Conservation (phyloP, 352 stramenopile species). For the Globisporangium iwayamae region DNA sequence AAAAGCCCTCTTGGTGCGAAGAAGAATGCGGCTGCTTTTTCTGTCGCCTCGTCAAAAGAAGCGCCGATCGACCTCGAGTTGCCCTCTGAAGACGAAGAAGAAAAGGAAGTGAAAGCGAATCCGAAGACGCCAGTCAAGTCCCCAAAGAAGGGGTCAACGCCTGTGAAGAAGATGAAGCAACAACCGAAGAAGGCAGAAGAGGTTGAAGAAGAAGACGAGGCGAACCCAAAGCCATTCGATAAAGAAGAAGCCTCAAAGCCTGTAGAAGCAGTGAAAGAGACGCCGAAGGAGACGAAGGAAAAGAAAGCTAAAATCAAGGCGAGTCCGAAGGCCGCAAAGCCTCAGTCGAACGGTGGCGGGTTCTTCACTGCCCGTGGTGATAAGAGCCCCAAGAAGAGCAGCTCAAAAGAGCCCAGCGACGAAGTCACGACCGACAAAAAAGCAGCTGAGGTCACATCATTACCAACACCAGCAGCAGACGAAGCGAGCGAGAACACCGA, state of each 20-base stretch:
- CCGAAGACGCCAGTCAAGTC: conserved; percentile 20
- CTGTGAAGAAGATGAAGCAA: conserved; percentile 6
- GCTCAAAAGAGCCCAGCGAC: not conserved
- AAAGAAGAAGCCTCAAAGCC: not conserved
- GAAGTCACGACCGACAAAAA: not conserved
- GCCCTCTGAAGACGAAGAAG: conserved; percentile 5
- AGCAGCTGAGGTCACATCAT: not conserved
- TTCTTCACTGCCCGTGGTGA: conserved; percentile 34
- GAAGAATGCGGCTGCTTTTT: conserved; percentile 12
- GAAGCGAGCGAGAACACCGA: conserved; percentile 13
- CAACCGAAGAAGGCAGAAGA: conserved; percentile 3
- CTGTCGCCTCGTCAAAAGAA: conserved; percentile 15
- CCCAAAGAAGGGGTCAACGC: not conserved
- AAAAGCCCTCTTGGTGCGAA: conserved; percentile 14
- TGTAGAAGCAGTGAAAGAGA: not conserved
- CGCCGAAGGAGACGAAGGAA: not conserved
- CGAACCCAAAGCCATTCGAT: not conserved
- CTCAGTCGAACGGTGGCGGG: conserved; percentile 2
- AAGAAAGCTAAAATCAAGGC: not conserved
- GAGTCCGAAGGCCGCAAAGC: conserved; percentile 9
- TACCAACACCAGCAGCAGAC: conserved; percentile 6
- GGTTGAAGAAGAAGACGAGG: conserved; percentile 6
- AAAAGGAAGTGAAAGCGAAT: conserved; percentile 15
- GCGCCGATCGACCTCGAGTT: conserved; percentile 38
- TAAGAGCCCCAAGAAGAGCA: conserved; percentile 11